A percentile compares a stretch with the other conserved stretches of the same genome.
phyloP scores from a whole-genome alignment of 1,284 basidiomycete genomes.

The Heimioporus retisporus region DNA sequence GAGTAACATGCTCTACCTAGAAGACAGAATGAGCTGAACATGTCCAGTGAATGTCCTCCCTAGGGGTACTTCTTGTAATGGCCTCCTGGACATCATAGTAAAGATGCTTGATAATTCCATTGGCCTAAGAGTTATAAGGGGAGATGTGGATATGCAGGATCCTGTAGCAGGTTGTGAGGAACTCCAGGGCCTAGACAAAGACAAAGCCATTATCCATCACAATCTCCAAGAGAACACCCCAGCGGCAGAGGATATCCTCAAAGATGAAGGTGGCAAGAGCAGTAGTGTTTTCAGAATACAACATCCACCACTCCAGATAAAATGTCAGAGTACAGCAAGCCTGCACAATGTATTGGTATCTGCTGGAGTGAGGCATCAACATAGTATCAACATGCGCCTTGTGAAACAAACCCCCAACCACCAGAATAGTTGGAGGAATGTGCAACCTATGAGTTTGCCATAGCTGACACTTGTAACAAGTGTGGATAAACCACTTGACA shows the following conservation, averaged over 20 bases:
- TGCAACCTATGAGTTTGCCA: too few relatives aligned
- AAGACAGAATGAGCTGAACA: too few relatives aligned
- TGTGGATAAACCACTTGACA: too few relatives aligned
- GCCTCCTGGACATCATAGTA: neutral
- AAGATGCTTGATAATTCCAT: constrained; percentile 39
- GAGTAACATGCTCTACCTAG: too few relatives aligned
- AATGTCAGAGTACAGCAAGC: constrained; percentile 26
- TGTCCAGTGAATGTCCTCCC: too few relatives aligned
- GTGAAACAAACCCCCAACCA: constrained; percentile 40
- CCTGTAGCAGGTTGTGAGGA: neutral
- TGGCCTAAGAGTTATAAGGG: constrained; percentile 32
- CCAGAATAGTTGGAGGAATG: constrained; percentile 42
- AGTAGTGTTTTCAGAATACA: neutral
- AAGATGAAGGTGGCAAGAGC: neutral
- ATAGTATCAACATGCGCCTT: constrained; percentile 37
- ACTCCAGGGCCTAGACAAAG: too few relatives aligned
- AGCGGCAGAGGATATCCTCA: neutral
- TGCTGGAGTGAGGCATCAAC: constrained; percentile 1
- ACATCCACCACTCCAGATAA: neutral
- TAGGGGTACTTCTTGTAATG: too few relatives aligned
- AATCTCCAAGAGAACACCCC: neutral
- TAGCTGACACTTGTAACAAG: too few relatives aligned
- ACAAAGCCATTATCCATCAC: too few relatives aligned
- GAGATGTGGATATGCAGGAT: constrained; percentile 1
- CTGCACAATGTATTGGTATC: constrained; percentile 4